Evolutionary conservation across 345 rosid genomes (phyloP).

Genomic region (Punica granatum): DNA sequence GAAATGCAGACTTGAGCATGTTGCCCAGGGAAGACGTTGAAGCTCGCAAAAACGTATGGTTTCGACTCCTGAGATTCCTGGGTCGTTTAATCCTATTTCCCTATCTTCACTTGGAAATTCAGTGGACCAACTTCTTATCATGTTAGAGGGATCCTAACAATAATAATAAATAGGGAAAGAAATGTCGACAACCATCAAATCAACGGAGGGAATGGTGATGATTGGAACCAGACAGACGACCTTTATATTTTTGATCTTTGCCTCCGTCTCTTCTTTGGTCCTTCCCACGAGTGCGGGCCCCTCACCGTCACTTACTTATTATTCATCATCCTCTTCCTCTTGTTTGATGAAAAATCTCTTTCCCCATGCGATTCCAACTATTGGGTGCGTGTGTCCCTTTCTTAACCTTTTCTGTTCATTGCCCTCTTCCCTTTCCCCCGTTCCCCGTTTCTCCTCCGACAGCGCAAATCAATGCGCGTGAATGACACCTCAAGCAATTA

Average conservation of each 20-base stretch:
- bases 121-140: too few relatives aligned
- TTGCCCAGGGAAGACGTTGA: too few relatives aligned
- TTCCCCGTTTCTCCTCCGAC: neutral
- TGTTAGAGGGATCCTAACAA: too few relatives aligned
- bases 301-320: conserved; percentile 1
- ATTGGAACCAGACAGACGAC: conserved; percentile 5
- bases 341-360: conserved; percentile 8
- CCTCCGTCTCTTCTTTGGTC: too few relatives aligned
- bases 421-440: too few relatives aligned
- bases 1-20: too few relatives aligned
- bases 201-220: conserved; percentile 6
- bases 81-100: too few relatives aligned
- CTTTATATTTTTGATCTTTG: too few relatives aligned
- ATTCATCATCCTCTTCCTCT: neutral
- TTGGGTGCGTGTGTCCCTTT: neutral
- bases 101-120: too few relatives aligned
- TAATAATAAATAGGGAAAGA: too few relatives aligned
- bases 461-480: neutral
- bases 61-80: too few relatives aligned
- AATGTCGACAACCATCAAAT: neutral
- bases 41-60: too few relatives aligned
- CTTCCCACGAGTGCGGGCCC: neutral
- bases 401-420: neutral
- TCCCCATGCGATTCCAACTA: neutral
- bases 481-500: neutral